phyloP scores from a whole-genome alignment of 2,329 filamentous ascomycete species.

The Fusarium musae region DNA sequence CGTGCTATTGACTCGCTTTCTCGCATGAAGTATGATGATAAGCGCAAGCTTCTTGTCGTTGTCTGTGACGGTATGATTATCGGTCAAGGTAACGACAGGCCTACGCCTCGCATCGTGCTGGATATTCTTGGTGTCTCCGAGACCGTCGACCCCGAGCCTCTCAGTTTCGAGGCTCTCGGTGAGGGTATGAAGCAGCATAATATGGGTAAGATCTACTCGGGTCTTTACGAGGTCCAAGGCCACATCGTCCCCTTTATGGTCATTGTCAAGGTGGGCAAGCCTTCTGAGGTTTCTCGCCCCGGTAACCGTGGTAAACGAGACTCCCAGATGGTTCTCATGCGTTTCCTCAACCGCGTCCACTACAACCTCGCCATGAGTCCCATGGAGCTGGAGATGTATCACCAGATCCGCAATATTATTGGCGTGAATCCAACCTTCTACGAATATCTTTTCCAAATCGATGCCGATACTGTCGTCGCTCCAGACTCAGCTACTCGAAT shows the following conservation, averaged over 20 bases:
- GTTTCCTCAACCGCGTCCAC: conserved; percentile 98
- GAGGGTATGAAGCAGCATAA: conserved; percentile 98
- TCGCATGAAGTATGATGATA: conserved; percentile 96
- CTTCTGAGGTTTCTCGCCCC: conserved; percentile 92
- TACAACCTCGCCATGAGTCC: conserved; percentile 98
- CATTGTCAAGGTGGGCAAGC: conserved; percentile 96
- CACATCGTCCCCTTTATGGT: conserved; percentile 99
- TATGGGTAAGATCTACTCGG: conserved; percentile 99
- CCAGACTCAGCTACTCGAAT: conserved; percentile 91
- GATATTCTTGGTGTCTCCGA: conserved; percentile 97
- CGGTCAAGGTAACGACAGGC: conserved; percentile 95
- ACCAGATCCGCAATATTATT: conserved; percentile 98
- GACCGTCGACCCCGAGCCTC: conserved; percentile 90
- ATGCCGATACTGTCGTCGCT: conserved; percentile 95
- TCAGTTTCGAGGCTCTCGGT: conserved; percentile 96
- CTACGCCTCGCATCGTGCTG: conserved; percentile 93
- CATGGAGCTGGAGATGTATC: conserved; percentile 96
- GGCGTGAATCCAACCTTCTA: conserved; percentile 99
- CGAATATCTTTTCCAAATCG: conserved; percentile 95
- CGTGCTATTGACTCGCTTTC: conserved; percentile 97
- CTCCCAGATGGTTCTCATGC: conserved; percentile 98
- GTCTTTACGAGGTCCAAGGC: conserved; percentile 95
- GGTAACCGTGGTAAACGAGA: conserved; percentile 99
- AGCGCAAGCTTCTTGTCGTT: conserved; percentile 92
- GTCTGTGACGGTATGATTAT: conserved; percentile 99